These are phyloP conservation scores for Aristolochia contorta DNA, from an alignment of 164 flowering plant genomes.

Conservation along the genomic window DNA sequence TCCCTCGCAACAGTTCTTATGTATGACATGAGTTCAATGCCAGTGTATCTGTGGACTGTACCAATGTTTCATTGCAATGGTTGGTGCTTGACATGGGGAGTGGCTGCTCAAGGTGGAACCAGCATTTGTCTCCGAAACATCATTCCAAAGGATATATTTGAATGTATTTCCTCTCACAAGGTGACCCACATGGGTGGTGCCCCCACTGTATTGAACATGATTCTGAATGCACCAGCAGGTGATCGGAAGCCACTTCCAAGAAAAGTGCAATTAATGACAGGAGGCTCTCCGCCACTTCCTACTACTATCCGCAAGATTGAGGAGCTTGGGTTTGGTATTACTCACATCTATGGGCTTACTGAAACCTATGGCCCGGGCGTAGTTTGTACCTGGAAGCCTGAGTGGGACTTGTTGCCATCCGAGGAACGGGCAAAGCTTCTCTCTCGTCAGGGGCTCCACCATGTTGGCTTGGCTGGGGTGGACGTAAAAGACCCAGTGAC, in stretches of 20 bases:
- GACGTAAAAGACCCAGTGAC: constrained; percentile 59
- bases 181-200: constrained; percentile 95
- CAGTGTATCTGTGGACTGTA: constrained; percentile 84
- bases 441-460: constrained; percentile 26
- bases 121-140: constrained; percentile 74
- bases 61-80: constrained; percentile 99
- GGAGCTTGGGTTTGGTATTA: constrained; percentile 58
- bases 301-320: constrained; percentile 53
- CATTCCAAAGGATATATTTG: constrained; percentile 49
- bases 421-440: constrained; percentile 17
- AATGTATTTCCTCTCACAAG: constrained; percentile 37
- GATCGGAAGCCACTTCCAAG: constrained; percentile 19
- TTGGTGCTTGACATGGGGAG: constrained; percentile 94
- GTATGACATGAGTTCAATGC: constrained; percentile 63
- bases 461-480: constrained; percentile 29
- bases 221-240: constrained; percentile 35
- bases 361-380: constrained; percentile 85
- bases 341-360: constrained; percentile 81
- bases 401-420: constrained; percentile 43
- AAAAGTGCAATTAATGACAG: constrained; percentile 53
- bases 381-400: constrained; percentile 71
- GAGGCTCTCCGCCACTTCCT: constrained; percentile 88
- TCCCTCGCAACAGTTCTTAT: constrained; percentile 60
- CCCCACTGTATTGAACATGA: constrained; percentile 61
- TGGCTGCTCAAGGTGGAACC: constrained; percentile 91